Conservation (phyloP, 2,329 filamentous ascomycete genomes). For the Aspergillus viridinutans region DNA sequence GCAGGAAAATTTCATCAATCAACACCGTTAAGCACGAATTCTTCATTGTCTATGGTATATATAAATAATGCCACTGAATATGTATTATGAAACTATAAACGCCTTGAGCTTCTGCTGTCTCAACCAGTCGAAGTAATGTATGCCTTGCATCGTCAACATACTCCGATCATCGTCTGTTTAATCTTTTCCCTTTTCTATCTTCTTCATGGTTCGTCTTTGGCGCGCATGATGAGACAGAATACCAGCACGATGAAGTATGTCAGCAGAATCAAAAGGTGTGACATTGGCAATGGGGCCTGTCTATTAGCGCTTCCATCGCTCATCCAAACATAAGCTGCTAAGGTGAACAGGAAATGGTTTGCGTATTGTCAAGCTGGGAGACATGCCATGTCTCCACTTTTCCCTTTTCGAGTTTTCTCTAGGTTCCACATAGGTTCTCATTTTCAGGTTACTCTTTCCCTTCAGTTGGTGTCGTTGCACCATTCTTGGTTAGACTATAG, state of each 20-base stretch:
- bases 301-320: neutral
- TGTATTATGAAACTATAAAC: neutral
- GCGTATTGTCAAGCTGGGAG: neutral
- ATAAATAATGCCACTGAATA: neutral
- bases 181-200: neutral
- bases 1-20: neutral
- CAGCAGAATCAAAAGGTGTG: neutral
- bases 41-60: neutral
- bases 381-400: neutral
- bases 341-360: neutral
- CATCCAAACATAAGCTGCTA: conserved; percentile 1
- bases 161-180: neutral
- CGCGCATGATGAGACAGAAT: neutral
- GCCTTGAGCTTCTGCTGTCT: neutral
- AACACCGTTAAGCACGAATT: neutral
- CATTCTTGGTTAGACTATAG: conserved; percentile 65
- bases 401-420: neutral
- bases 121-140: neutral
- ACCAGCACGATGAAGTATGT: neutral
- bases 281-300: neutral
- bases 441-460: conserved; percentile 18
- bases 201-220: too few species aligned
- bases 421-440: neutral
- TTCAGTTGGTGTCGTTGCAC: conserved; percentile 56
- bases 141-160: neutral